These are phyloP conservation scores for Boletus tomentosulus DNA, from an alignment of 768 basidiomycete genomes.

Conservation along the genomic window DNA sequence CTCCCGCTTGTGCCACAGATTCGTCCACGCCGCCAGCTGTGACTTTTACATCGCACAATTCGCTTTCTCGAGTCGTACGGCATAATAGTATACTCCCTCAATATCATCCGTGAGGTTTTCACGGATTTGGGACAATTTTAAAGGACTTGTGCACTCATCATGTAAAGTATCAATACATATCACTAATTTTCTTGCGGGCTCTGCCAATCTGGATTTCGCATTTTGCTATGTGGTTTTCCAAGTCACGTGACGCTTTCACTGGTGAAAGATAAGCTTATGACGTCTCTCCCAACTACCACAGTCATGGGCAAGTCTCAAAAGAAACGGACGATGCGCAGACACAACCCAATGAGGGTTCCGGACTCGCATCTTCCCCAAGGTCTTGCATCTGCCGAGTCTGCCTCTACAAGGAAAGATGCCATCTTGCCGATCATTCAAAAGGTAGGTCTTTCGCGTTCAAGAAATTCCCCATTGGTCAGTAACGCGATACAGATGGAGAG, in stretches of 20 bases:
- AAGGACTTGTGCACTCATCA: conserved; percentile 11
- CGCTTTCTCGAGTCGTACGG: conserved; percentile 1
- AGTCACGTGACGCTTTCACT: neutral
- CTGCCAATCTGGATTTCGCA: neutral
- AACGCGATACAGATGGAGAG: conserved; percentile 58
- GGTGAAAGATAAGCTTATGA: neutral
- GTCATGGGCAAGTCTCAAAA: conserved; percentile 93
- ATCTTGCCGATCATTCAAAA: conserved; percentile 90
- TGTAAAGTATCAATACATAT: conserved; percentile 19
- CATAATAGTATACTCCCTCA: conserved; percentile 22
- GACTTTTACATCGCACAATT: neutral
- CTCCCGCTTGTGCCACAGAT: neutral
- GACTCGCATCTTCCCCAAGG: conserved; percentile 88
- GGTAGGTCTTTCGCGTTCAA: conserved; percentile 38
- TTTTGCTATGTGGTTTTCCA: too few relatives aligned
- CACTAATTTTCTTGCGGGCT: conserved; percentile 18
- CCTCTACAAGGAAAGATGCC: conserved; percentile 71
- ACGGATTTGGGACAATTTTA: neutral
- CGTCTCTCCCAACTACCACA: neutral
- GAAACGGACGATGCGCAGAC: conserved; percentile 76
- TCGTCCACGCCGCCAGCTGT: neutral
- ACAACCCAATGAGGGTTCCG: conserved; percentile 92
- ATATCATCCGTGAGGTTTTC: conserved; percentile 24
- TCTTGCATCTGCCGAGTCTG: conserved; percentile 65
- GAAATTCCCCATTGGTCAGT: neutral